These are phyloP conservation scores for Phytopythium boreale DNA, from an alignment of 352 stramenopile genomes.

Conservation along the genomic window DNA sequence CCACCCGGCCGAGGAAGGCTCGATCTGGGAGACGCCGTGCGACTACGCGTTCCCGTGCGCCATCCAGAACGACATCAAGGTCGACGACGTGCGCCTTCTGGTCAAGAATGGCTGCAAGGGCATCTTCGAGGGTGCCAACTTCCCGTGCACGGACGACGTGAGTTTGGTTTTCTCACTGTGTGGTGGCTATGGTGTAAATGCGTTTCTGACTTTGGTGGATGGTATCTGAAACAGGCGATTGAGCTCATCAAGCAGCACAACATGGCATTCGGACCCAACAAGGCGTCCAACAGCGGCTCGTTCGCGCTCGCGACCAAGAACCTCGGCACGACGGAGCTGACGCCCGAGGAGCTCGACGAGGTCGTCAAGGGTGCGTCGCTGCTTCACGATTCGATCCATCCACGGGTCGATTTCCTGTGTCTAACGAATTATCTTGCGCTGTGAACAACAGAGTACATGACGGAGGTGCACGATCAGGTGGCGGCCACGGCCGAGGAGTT, in stretches of 20 bases:
- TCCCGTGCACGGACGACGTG: slow-evolving; percentile 74
- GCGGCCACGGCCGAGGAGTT: slow-evolving; percentile 71
- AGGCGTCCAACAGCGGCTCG: slow-evolving; percentile 78
- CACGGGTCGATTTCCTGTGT: neutral
- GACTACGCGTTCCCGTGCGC: slow-evolving; percentile 97
- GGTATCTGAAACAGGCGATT: slow-evolving; percentile 35
- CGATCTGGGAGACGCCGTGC: slow-evolving; percentile 89
- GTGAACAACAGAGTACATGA: slow-evolving; percentile 67
- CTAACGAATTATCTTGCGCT: slow-evolving; percentile 9
- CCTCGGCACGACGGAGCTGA: slow-evolving; percentile 50
- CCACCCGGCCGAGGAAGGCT: slow-evolving; percentile 67
- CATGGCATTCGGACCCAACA: slow-evolving; percentile 82
- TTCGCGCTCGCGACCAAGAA: slow-evolving; percentile 69
- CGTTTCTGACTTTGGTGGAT: neutral
- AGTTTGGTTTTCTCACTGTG: neutral
- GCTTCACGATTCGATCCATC: neutral
- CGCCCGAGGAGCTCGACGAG: slow-evolving; percentile 57
- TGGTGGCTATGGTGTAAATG: neutral
- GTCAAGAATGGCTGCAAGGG: slow-evolving; percentile 89
- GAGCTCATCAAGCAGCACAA: slow-evolving; percentile 82
- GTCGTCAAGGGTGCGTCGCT: slow-evolving; percentile 59
- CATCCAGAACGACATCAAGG: slow-evolving; percentile 92
- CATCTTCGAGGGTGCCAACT: slow-evolving; percentile 86
- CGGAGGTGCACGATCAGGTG: slow-evolving; percentile 66
- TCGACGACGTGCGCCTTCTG: slow-evolving; percentile 59